Base-by-base conservation (phyloP, 306 rosid genomes). In the Prunus mongolica region DNA sequence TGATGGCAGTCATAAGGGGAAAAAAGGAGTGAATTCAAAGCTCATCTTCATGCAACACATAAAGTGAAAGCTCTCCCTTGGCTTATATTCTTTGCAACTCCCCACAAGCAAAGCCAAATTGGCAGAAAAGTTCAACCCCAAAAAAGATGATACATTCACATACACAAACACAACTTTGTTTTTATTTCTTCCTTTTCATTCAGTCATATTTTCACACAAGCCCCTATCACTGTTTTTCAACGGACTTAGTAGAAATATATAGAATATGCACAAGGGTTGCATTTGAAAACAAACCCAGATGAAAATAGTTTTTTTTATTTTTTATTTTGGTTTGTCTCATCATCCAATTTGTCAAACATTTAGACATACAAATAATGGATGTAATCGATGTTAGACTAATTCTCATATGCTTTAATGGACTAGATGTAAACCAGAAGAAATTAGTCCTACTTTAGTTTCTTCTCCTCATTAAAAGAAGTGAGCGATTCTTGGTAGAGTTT, bases 11-110 rank as follows among this genome's bases (percentile, higher is more conserved):
- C 91, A 71, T 82, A 81, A 84, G 82, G 72, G 72, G 69, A 66
- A 32, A 84, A 87, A 65, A 80, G 81, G 77, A 74, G 70, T 38
- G 78, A 85, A 82, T 82, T 82, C 88, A 84, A 87, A 82, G 84
- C 77, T 60, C 82, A 30, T 28, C 68, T 69, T 85, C 85, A 82
- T 88, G 83, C 87, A 84, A 82, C 84, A 84, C 75, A 65, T 65
- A 65, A 91, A 91, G 93, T 38, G 74, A 86, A 72, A 82, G 79
- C 87, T 89, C 75, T 72, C 32, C 6, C 64, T 41, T 28, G 84
- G 72, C 60, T 72, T 66, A 92, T 90, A 91, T 93, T 93, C 97
- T 90, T 91, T 93, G 96, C 80, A 83, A 88, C 96, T 84, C 89
- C 82, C 76, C 64, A 81, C 97, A 93, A 91, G 98, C 96, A 91